Base-by-base conservation (phyloP, 345 rosid genomes). In the Sisymbrium irio region DNA sequence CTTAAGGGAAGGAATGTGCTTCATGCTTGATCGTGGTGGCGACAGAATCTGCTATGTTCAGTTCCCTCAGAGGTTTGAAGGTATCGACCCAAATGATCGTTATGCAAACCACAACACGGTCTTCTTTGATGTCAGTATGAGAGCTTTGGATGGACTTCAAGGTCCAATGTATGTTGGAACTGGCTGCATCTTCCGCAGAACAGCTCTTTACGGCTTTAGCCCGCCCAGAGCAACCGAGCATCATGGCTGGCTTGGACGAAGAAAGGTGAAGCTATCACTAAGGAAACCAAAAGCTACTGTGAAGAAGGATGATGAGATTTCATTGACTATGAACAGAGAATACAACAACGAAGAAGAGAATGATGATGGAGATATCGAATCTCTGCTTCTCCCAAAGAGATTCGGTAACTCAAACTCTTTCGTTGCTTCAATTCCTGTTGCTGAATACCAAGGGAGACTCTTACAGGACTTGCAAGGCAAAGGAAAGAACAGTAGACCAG, bases 151-250 rank as follows among this genome's bases (percentile, higher is more conserved):
- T 61, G 88, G 91, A 32, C 62, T 87, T 20, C 88, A 85, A 65
- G 91, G 91, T 27, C 87, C 91, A 45, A 80, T 85, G 84, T 87
- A 87, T 22, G 87, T 87, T 1, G 88, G 87, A 18, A 87, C 91
- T 7, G 91, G 91, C 47, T 87, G 88, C 58, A 76, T 87, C 79
- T 87, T 87, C 70, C 77, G 91, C 12, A 83, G 88, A 77, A 83
- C 85, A 7, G 88, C 91, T 35, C 83, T 87, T 3, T 87, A 87
- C 0, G 88, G 91, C 1, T 86, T 90, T 74, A 83, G 89, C 59
- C 97, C 93, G 9, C 97, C 97, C 0, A 82, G 93, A 67, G 78
- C 90, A 32, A 82, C 93, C 1, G 93, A 89, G 35, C 93, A 87
- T 75, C 88, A 78, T 50, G 93, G 96, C 6, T 87, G 93, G 87